Percentiles rank a stretch among this genome's conserved stretches.
These are phyloP conservation scores for Yamadazyma siamensis DNA, from an alignment of 1,139 yeast species.

Conservation along the genomic window DNA sequence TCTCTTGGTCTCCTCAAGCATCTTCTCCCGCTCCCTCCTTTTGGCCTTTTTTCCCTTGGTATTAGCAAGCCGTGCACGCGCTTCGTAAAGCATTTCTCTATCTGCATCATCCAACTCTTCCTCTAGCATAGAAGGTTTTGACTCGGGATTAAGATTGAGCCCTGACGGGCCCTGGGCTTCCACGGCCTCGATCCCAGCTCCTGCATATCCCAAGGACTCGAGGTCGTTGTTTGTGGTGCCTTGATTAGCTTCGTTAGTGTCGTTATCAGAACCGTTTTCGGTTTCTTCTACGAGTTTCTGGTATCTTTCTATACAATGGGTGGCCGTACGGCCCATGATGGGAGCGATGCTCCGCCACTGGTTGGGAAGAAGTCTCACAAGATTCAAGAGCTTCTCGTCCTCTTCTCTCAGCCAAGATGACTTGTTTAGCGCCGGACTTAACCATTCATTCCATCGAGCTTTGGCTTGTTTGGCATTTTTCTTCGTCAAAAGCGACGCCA, in stretches of 20 bases:
- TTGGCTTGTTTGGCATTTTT: slow-evolving; percentile 92
- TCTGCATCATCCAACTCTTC: slow-evolving; percentile 85
- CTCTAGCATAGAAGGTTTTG: slow-evolving; percentile 82
- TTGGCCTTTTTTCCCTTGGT: slow-evolving; percentile 96
- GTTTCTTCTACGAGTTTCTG: slow-evolving; percentile 58
- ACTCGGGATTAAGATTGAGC: slow-evolving; percentile 68
- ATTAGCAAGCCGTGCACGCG: slow-evolving; percentile 85
- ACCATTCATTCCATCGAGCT: slow-evolving; percentile 89
- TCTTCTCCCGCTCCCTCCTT: slow-evolving; percentile 81
- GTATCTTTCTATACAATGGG: slow-evolving; percentile 85
- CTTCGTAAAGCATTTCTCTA: slow-evolving; percentile 88
- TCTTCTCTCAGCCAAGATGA: slow-evolving; percentile 72
- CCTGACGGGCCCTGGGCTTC: slow-evolving; percentile 39
- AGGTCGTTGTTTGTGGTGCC: too few relatives aligned
- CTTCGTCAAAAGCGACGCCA: slow-evolving; percentile 78
- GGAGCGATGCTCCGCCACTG: slow-evolving; percentile 93
- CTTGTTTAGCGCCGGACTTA: slow-evolving; percentile 69
- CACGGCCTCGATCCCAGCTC: slow-evolving; percentile 53
- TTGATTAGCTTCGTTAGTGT: slow-evolving; percentile 23
- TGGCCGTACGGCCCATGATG: slow-evolving; percentile 78
- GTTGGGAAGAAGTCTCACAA: slow-evolving; percentile 76
- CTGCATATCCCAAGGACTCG: slow-evolving; percentile 40
- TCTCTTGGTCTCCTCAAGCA: slow-evolving; percentile 69
- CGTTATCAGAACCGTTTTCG: slow-evolving; percentile 28
- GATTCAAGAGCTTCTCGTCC: slow-evolving; percentile 64